phyloP scores from a whole-genome alignment of 805 yeast species.

The Kuraishia capsulata region DNA sequence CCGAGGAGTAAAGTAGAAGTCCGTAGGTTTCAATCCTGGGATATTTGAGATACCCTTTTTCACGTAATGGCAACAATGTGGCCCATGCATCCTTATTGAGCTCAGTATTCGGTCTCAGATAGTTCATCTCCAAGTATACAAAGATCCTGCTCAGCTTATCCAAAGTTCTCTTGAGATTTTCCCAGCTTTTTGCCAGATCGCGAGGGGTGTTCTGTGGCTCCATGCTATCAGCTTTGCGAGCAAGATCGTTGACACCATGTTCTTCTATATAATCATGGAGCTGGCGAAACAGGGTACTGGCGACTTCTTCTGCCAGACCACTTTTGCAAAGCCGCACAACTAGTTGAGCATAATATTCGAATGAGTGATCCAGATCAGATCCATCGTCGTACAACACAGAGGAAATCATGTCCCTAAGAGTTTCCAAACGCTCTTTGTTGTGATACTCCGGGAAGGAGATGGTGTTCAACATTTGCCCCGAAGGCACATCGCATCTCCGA shows the following conservation, averaged over 20 bases:
- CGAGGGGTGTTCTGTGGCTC: neutral
- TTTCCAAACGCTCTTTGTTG: too few species aligned
- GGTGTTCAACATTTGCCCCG: too few species aligned
- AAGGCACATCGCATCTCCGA: too few species aligned
- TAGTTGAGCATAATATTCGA: neutral
- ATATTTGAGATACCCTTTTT: neutral
- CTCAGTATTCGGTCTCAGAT: neutral
- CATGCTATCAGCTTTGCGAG: too few species aligned
- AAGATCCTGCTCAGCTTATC: neutral
- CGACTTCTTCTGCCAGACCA: neutral
- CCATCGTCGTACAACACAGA: neutral
- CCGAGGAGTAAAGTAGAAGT: neutral
- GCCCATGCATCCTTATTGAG: neutral
- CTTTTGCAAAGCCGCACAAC: neutral
- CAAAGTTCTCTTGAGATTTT: neutral
- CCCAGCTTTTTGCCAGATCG: neutral
- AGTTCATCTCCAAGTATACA: neutral
- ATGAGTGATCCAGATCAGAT: neutral
- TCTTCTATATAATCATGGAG: neutral
- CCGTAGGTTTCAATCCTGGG: neutral
- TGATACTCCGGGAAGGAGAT: too few species aligned
- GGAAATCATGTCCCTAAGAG: neutral
- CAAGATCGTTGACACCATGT: neutral
- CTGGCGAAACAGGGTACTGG: neutral
- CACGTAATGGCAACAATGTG: neutral